A percentile compares a stretch with the other conserved stretches of the same genome.
phyloP scores from a whole-genome alignment of 352 stramenopile species.

The Pseudoperonospora humuli region DNA sequence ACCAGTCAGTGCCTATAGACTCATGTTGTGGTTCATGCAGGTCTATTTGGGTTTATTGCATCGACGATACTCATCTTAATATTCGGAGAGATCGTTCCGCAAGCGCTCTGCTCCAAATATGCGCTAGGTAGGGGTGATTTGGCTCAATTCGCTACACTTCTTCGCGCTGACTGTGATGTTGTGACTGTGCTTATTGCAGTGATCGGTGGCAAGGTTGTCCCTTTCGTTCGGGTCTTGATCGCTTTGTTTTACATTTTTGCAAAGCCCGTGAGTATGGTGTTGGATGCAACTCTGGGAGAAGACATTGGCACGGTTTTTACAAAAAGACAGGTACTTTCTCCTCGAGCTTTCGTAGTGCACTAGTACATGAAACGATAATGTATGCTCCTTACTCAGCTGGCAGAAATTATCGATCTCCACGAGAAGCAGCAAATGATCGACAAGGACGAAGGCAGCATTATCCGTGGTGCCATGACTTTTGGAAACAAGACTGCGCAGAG shows the following conservation, averaged over 20 bases:
- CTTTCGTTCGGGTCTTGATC: constrained; percentile 91
- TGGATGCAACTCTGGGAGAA: constrained; percentile 90
- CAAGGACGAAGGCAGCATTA: constrained; percentile 89
- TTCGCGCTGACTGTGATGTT: not conserved
- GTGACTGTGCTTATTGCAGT: constrained; percentile 17
- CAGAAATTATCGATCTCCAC: constrained; percentile 95
- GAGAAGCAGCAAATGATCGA: constrained; percentile 91
- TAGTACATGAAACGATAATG: not conserved
- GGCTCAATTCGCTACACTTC: constrained; percentile 6
- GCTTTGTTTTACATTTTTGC: constrained; percentile 90
- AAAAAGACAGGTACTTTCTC: constrained; percentile 45
- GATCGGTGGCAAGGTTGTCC: constrained; percentile 70
- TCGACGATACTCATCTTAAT: constrained; percentile 94
- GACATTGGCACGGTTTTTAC: constrained; percentile 96
- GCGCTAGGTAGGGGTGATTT: constrained; percentile 66
- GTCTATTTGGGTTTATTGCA: constrained; percentile 87
- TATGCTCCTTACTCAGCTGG: constrained; percentile 67
- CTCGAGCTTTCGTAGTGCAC: not conserved
- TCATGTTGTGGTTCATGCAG: constrained; percentile 8
- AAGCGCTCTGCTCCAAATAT: constrained; percentile 92
- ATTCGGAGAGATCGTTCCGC: constrained; percentile 92
- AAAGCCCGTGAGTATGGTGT: constrained; percentile 88
- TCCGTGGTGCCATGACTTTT: constrained; percentile 93
- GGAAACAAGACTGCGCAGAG: constrained; percentile 85
- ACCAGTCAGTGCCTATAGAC: not conserved